Conservation (phyloP, 371 early-diverging fungal genomes). For the Apophysomyces trapeziformis region DNA sequence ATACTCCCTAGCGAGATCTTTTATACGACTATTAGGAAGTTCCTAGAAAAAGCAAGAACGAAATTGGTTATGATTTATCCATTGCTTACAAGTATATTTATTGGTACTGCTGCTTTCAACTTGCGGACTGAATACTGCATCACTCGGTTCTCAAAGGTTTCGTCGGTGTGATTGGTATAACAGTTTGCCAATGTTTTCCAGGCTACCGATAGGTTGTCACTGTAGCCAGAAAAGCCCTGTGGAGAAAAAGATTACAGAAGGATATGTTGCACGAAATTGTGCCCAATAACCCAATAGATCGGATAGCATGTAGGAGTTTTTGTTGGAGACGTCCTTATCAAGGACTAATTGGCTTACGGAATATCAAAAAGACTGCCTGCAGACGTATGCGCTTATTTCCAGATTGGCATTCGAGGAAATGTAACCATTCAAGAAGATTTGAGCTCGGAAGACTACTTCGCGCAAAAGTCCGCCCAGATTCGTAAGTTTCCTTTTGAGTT, state of each 20-base stretch:
- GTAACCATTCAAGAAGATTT: neutral
- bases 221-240: neutral
- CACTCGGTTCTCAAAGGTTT: neutral
- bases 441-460: neutral
- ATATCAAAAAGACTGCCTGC: neutral
- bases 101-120: neutral
- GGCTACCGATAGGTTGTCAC: neutral
- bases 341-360: neutral
- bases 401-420: neutral
- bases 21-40: too few species aligned
- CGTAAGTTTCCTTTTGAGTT: neutral
- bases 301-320: neutral
- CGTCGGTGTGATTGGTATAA: neutral
- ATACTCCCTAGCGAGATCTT: too few species aligned
- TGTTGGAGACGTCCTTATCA: neutral
- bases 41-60: too few species aligned
- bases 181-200: neutral
- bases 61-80: too few species aligned
- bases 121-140: neutral
- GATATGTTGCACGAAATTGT: neutral
- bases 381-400: neutral
- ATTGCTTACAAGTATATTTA: neutral
- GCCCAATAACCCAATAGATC: neutral
- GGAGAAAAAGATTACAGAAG: neutral
- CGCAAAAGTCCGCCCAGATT: neutral